phyloP scores from a whole-genome alignment of 2,329 filamentous ascomycete genomes.

The Aspergillus fumigatiaffinis region DNA sequence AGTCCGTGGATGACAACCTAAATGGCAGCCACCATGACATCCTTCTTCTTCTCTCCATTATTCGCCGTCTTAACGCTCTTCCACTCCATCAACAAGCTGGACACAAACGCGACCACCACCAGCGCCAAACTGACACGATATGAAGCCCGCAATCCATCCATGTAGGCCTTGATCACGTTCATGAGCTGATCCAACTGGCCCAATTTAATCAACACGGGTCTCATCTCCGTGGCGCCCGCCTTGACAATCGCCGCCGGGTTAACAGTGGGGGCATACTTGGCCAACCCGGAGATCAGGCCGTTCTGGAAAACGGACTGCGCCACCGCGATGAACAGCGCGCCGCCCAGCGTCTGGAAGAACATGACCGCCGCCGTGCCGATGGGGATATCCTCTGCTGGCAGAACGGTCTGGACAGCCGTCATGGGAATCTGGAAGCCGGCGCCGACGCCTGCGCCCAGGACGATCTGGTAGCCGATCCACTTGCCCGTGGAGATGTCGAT shows the following conservation, averaged over 20 bases:
- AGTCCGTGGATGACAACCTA: neutral
- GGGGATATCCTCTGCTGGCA: conserved; percentile 30
- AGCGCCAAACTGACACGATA: conserved; percentile 20
- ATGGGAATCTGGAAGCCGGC: conserved; percentile 35
- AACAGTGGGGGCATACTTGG: neutral
- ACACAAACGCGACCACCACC: conserved; percentile 14
- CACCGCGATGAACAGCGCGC: conserved; percentile 48
- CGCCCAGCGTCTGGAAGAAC: conserved; percentile 38
- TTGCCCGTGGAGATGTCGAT: conserved; percentile 26
- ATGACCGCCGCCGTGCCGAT: conserved; percentile 34
- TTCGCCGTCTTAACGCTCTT: conserved; percentile 18
- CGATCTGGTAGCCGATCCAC: conserved; percentile 40
- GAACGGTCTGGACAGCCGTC: conserved; percentile 35
- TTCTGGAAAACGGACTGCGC: conserved; percentile 51
- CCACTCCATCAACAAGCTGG: conserved; percentile 21
- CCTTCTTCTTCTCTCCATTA: neutral
- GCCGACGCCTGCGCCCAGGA: conserved; percentile 34
- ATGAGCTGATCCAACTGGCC: conserved; percentile 12
- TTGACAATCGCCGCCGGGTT: conserved; percentile 12
- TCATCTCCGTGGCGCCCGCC: conserved; percentile 18
- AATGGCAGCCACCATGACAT: neutral
- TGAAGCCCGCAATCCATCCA: conserved; percentile 16
- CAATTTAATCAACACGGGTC: conserved; percentile 7
- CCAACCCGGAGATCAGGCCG: conserved; percentile 38
- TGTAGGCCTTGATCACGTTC: conserved; percentile 17